Percentiles rank a stretch among this genome's conserved stretches.
phyloP scores from a whole-genome alignment of 441 rosid species.

The Mallotus japonicus region DNA sequence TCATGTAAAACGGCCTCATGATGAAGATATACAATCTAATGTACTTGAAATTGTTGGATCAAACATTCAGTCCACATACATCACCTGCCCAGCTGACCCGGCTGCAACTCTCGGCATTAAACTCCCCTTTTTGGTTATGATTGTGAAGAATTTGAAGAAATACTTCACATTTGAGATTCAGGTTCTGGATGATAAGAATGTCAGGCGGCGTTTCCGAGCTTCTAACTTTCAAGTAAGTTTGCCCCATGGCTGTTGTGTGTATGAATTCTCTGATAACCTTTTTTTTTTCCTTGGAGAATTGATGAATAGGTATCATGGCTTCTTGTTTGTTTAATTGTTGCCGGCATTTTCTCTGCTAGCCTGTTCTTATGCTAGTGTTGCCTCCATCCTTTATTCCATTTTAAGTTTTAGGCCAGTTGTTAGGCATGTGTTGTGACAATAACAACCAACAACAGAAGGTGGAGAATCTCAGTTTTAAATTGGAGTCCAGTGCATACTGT shows the following conservation, averaged over 20 bases:
- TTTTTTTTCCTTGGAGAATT: neutral
- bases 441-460: too few relatives aligned
- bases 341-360: too few relatives aligned
- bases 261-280: slow-evolving; percentile 2
- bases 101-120: slow-evolving; percentile 93
- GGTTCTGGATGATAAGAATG: slow-evolving; percentile 93
- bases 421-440: too few relatives aligned
- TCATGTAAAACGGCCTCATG: slow-evolving; percentile 87
- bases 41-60: slow-evolving; percentile 87
- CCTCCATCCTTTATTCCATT: too few relatives aligned
- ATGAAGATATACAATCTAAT: slow-evolving; percentile 92
- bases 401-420: too few relatives aligned
- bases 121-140: slow-evolving; percentile 86
- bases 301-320: neutral
- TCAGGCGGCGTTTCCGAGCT: slow-evolving; percentile 90
- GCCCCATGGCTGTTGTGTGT: slow-evolving; percentile 32
- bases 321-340: neutral
- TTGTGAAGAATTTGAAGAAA: slow-evolving; percentile 84
- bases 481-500: too few relatives aligned
- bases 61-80: slow-evolving; percentile 79
- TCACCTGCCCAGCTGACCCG: slow-evolving; percentile 90
- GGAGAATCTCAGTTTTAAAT: too few relatives aligned
- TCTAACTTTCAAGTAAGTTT: slow-evolving; percentile 93
- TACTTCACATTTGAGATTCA: slow-evolving; percentile 95
- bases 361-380: too few relatives aligned